Percentiles rank a stretch among this genome's conserved stretches.
Evolutionary conservation across 345 rosid genomes (phyloP).

Genomic region (Laguncularia racemosa): DNA sequence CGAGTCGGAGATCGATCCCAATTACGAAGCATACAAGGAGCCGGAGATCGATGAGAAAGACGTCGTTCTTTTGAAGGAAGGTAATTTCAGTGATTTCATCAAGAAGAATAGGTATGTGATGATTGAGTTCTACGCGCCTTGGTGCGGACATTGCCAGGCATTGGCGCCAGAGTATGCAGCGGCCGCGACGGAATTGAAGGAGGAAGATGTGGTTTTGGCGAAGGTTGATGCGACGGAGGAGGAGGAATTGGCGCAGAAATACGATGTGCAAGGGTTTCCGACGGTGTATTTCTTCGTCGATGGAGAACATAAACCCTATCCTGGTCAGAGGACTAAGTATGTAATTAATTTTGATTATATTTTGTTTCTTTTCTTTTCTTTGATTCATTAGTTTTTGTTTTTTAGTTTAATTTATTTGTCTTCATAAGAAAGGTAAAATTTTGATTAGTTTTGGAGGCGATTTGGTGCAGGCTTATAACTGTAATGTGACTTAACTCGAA

Average conservation of each 20-base stretch:
- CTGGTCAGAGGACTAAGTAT: slow-evolving; percentile 84
- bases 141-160: slow-evolving; percentile 98
- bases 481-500: too few species aligned
- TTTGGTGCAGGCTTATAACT: too few species aligned
- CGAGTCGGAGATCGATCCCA: slow-evolving; percentile 35
- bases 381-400: not conserved
- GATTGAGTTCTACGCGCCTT: slow-evolving; percentile 98
- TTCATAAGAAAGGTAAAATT: too few species aligned
- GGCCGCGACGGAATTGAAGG: slow-evolving; percentile 86
- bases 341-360: slow-evolving; percentile 10
- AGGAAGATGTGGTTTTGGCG: slow-evolving; percentile 63
- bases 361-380: not conserved
- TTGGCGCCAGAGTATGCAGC: slow-evolving; percentile 98
- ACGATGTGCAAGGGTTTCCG: slow-evolving; percentile 87
- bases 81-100: slow-evolving; percentile 66
- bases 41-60: slow-evolving; percentile 82
- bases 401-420: not conserved
- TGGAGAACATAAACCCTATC: slow-evolving; percentile 74
- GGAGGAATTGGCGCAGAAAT: slow-evolving; percentile 72
- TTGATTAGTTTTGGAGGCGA: too few species aligned
- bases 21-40: slow-evolving; percentile 28
- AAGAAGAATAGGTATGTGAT: slow-evolving; percentile 65
- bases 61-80: slow-evolving; percentile 70
- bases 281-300: slow-evolving; percentile 76
- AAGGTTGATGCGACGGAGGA: slow-evolving; percentile 97